phyloP scores from a whole-genome alignment of 2,329 filamentous ascomycete genomes.

The Aspergillus hortae region DNA sequence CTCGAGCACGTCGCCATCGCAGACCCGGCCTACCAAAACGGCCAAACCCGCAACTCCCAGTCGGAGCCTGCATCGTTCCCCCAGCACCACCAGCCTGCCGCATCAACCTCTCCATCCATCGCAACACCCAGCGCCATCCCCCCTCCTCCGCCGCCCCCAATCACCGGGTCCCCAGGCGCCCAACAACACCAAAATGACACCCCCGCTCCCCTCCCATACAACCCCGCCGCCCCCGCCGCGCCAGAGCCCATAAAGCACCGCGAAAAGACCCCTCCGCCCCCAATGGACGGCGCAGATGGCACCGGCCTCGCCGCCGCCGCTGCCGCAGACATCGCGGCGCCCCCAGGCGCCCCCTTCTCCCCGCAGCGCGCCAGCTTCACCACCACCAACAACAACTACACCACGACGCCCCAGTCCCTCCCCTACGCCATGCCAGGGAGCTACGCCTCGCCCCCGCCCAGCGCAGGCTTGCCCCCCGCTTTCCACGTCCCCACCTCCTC shows the following conservation, averaged over 20 bases:
- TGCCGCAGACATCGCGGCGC: constrained; percentile 25
- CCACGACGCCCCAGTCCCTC: constrained; percentile 9
- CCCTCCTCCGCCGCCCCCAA: constrained; percentile 21
- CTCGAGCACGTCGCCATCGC: constrained; percentile 60
- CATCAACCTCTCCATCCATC: constrained; percentile 15
- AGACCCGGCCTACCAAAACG: constrained; percentile 46
- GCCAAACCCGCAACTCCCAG: constrained; percentile 39
- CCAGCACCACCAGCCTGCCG: constrained; percentile 8
- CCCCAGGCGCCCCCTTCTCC: constrained; percentile 22
- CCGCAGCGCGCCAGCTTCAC: constrained; percentile 5
- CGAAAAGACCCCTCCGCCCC: constrained; percentile 62
- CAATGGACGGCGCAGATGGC: constrained; percentile 51
- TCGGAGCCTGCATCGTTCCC: constrained; percentile 16
- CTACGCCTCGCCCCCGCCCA: constrained; percentile 36
- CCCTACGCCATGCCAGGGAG: constrained; percentile 22
- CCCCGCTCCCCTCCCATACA: constrained; percentile 57
- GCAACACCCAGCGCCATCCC: constrained; percentile 20
- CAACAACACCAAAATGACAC: constrained; percentile 1
- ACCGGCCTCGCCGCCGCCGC: constrained; percentile 44
- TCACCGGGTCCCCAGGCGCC: constrained; percentile 14
- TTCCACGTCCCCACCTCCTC: constrained; percentile 8
- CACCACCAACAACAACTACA: background rate
- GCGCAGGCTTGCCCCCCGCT: constrained; percentile 16
- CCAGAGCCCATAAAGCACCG: constrained; percentile 62
- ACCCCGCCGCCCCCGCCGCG: constrained; percentile 62